phyloP scores from a whole-genome alignment of 1,139 yeast species.

The Yamadazyma mexicana region DNA sequence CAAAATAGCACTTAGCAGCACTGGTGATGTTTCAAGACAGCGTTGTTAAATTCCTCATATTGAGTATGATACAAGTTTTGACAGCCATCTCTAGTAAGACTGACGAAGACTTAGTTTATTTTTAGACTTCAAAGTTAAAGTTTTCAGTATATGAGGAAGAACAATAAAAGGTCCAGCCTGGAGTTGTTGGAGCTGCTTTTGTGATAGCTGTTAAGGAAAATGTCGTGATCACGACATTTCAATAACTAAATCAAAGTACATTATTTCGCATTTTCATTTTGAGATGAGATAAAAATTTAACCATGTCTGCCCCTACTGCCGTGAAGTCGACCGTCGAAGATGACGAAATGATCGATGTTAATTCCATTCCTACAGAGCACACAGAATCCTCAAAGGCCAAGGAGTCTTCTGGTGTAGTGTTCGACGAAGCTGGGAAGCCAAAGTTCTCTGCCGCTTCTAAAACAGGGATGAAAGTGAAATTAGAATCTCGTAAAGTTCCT shows the following conservation, averaged over 20 bases:
- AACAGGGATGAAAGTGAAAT: constrained; percentile 67
- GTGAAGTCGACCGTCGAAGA: constrained; percentile 30
- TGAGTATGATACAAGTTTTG: too few relatives aligned
- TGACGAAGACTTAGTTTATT: too few relatives aligned
- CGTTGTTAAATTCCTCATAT: too few relatives aligned
- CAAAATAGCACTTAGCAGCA: too few relatives aligned
- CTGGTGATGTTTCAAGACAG: too few relatives aligned
- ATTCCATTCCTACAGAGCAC: constrained; percentile 34
- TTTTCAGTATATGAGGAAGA: too few relatives aligned
- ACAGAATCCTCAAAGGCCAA: constrained; percentile 16
- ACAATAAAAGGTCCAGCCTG: too few relatives aligned
- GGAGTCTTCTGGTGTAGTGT: constrained; percentile 54
- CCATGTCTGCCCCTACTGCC: constrained; percentile 80
- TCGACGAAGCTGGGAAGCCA: constrained; percentile 91
- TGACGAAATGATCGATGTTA: constrained; percentile 72
- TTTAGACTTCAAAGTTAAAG: too few relatives aligned
- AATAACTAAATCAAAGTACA: background rate
- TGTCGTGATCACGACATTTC: too few relatives aligned
- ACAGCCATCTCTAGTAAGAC: too few relatives aligned
- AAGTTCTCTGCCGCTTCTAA: constrained; percentile 75
- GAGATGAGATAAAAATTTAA: constrained; percentile 18
- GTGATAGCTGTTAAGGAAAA: too few relatives aligned
- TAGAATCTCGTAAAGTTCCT: constrained; percentile 83
- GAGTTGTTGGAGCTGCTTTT: too few relatives aligned
- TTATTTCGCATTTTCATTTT: constrained; percentile 2